phyloP scores from a whole-genome alignment of 2,329 filamentous ascomycete genomes.

The Penicillium corylophilum region DNA sequence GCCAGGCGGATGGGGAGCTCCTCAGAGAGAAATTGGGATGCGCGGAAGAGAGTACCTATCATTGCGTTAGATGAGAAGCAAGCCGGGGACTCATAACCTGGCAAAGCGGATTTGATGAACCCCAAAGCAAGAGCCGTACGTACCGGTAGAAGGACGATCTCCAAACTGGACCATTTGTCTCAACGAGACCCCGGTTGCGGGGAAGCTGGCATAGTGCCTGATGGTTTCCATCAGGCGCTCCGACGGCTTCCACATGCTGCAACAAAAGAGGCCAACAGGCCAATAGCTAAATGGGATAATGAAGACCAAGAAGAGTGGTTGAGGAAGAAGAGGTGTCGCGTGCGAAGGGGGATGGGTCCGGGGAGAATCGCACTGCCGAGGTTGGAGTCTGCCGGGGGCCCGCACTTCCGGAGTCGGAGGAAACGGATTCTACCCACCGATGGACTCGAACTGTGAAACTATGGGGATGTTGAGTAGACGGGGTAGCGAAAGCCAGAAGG shows the following conservation, averaged over 20 bases:
- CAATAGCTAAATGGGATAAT: slow-evolving; percentile 9
- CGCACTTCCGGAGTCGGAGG: slow-evolving; percentile 23
- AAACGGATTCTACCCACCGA: slow-evolving; percentile 2
- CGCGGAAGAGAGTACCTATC: slow-evolving; percentile 88
- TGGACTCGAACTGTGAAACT: not conserved
- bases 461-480: too few species aligned
- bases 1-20: slow-evolving; percentile 95
- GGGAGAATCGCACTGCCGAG: slow-evolving; percentile 29
- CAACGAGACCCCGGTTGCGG: slow-evolving; percentile 91
- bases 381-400: slow-evolving; percentile 19
- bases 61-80: slow-evolving; percentile 1
- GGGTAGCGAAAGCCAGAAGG: too few species aligned
- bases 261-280: slow-evolving; percentile 29
- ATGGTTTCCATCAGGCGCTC: slow-evolving; percentile 94
- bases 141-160: slow-evolving; percentile 86
- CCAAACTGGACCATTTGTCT: slow-evolving; percentile 99
- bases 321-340: slow-evolving; percentile 9
- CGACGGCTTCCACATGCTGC: slow-evolving; percentile 84
- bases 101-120: not conserved
- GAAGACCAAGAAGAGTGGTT: not conserved
- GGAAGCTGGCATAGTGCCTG: slow-evolving; percentile 94
- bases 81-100: too few species aligned
- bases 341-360: slow-evolving; percentile 9
- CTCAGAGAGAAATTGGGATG: slow-evolving; percentile 96
- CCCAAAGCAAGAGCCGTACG: slow-evolving; percentile 24